Evolutionary conservation across 1,139 yeast genomes (phyloP).

Genomic region (Debaryomyces sp.): DNA sequence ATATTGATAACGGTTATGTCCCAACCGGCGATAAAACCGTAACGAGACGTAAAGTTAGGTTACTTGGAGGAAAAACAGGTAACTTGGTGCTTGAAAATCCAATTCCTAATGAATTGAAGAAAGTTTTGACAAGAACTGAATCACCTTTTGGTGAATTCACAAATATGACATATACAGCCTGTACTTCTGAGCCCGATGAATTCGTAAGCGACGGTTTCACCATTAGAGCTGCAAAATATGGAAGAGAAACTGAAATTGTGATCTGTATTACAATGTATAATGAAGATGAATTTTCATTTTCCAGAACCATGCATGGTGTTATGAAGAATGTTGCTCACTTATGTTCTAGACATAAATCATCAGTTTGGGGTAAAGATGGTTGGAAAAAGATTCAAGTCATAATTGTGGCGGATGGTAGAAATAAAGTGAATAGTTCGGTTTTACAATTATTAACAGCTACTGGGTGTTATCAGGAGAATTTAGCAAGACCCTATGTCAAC

Average conservation of each 20-base stretch:
- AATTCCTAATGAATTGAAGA: slow-evolving; percentile 81
- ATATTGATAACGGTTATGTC: slow-evolving; percentile 40
- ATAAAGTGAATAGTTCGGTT: slow-evolving; percentile 79
- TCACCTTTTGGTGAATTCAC: slow-evolving; percentile 82
- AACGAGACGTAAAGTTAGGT: slow-evolving; percentile 57
- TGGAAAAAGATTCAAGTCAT: slow-evolving; percentile 95
- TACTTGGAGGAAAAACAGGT: slow-evolving; percentile 63
- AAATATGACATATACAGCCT: slow-evolving; percentile 93
- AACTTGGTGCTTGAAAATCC: slow-evolving; percentile 90
- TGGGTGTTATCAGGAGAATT: slow-evolving; percentile 95
- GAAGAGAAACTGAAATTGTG: slow-evolving; percentile 86
- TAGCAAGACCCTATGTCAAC: slow-evolving; percentile 91
- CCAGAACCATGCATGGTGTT: slow-evolving; percentile 91
- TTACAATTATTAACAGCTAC: slow-evolving; percentile 86
- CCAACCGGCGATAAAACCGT: slow-evolving; percentile 40
- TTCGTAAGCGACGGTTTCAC: slow-evolving; percentile 82
- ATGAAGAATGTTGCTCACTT: slow-evolving; percentile 90
- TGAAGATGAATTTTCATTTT: slow-evolving; percentile 84
- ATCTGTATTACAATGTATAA: slow-evolving; percentile 95
- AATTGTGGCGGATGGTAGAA: slow-evolving; percentile 91
- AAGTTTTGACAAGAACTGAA: slow-evolving; percentile 78
- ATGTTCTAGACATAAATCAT: slow-evolving; percentile 75
- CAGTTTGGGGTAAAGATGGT: slow-evolving; percentile 92
- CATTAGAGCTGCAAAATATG: slow-evolving; percentile 78
- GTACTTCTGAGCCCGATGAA: slow-evolving; percentile 86